A percentile compares a stretch with the other conserved stretches of the same genome.
Evolutionary conservation across 345 rosid genomes (phyloP).

Genomic region (Citrus trifoliata): DNA sequence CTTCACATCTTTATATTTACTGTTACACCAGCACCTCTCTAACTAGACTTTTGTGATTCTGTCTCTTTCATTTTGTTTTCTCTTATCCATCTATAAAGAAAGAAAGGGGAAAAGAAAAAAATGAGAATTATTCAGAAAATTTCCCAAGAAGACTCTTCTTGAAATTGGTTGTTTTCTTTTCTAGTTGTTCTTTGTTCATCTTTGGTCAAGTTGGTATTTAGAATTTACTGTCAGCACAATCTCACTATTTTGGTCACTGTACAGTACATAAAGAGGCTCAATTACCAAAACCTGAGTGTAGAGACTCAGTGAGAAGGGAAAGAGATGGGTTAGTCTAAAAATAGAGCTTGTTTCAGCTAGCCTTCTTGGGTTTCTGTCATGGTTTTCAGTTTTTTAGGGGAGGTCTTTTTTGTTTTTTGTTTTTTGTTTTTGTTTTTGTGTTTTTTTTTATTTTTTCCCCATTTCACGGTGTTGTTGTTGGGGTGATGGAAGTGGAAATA

Average conservation of each 20-base stretch:
- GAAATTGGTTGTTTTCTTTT: constrained; percentile 13
- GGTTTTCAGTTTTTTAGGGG: constrained; percentile 1
- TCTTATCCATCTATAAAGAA: background rate
- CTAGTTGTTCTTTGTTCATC: constrained; percentile 3
- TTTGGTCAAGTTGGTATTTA: constrained; percentile 19
- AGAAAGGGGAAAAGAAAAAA: too few species aligned
- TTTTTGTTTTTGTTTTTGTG: background rate
- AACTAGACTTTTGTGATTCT: background rate
- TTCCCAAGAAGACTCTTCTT: constrained; percentile 18
- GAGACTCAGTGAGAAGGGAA: constrained; percentile 1
- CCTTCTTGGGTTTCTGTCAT: constrained; percentile 1
- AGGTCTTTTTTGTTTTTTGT: background rate
- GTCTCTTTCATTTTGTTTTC: background rate
- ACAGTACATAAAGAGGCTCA: constrained; percentile 19
- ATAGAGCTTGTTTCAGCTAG: constrained; percentile 12
- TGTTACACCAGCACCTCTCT: constrained; percentile 1
- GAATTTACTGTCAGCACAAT: background rate
- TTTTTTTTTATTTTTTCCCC: background rate
- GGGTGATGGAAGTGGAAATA: constrained; percentile 42
- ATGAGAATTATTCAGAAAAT: constrained; percentile 9
- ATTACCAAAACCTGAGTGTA: constrained; percentile 28
- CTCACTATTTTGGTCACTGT: constrained; percentile 6
- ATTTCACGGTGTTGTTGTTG: background rate
- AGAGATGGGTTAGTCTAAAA: constrained; percentile 47
- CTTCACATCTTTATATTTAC: constrained; percentile 23